Base-by-base conservation (phyloP, 1,284 basidiomycete genomes). In the Gomphus bonarii region DNA sequence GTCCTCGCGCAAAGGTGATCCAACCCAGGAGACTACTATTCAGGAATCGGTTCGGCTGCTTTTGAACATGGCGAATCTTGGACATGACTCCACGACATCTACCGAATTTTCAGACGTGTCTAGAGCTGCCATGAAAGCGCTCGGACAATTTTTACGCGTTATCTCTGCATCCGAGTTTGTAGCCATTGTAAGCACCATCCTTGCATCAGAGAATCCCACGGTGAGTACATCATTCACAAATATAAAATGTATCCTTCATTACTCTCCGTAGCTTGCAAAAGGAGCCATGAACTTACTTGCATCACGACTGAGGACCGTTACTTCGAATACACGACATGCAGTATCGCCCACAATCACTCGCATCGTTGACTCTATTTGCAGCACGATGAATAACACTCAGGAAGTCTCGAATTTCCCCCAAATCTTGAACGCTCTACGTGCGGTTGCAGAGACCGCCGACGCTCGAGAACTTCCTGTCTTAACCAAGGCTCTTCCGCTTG, bases 151-250 rank as follows among this genome's bases (percentile, higher is more conserved):
- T 33, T 65, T 75, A 18, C 69, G 70, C 31, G 79, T 81, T 20
- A 82, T 90, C 70, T 77, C 85, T 14, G 91, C 85, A 33, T 67
- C 74, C 16, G 78, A 82, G 61, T 89, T 90, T 66, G 68, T 85
- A 52, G 64, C 67, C 31, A 75, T 82, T 7, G 47, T 58, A 25
- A 14, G n/a, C 22, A 47, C 50, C 36, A 52, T 53, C 20, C n/a
- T 58, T 16, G 16, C 47, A 16, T 43, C 56, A 42, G 44, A 58
- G 1, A 58, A 58, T 22, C 28, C 22, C 12, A 22, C 33, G 9
- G 56, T 53, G 35, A 52, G 48, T 33, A 3, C 16, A n/a, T 43
- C n/a, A 9, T 33, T 55, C 25, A 42, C 1, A 30, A 9, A 12
- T 25, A 28, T 36, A 12, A 38, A 3, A 31, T 20, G 6, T 12